Conservation (phyloP, 805 yeast genomes). For the Candida andamanensis region DNA sequence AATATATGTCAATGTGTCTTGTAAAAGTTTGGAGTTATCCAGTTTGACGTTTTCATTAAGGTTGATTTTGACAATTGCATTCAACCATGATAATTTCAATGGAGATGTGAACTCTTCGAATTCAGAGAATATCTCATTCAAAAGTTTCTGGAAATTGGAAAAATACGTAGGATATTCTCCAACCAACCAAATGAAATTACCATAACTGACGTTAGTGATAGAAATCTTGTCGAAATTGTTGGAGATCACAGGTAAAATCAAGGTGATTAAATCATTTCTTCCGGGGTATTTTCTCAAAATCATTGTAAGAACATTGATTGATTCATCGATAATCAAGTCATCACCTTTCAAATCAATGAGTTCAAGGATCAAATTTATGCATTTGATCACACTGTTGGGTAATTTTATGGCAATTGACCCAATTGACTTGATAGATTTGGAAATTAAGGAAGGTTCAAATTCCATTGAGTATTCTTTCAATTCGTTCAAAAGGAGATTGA, state of each 20-base stretch:
- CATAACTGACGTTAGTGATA: constrained; percentile 46
- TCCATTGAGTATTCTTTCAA: constrained; percentile 80
- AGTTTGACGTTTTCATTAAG: constrained; percentile 12
- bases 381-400: constrained; percentile 46
- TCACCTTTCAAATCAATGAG: constrained; percentile 61
- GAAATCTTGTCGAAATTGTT: constrained; percentile 19
- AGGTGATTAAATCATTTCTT: constrained; percentile 41
- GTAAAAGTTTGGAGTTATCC: constrained; percentile 42
- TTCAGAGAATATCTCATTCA: constrained; percentile 38
- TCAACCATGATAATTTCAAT: constrained; percentile 56
- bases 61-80: constrained; percentile 57
- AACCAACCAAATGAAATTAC: constrained; percentile 63
- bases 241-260: constrained; percentile 51
- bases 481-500: constrained; percentile 58
- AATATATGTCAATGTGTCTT: constrained; percentile 54
- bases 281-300: constrained; percentile 63
- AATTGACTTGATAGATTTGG: constrained; percentile 59
- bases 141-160: constrained; percentile 44
- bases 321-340: constrained; percentile 56
- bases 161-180: constrained; percentile 68
- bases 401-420: constrained; percentile 69
- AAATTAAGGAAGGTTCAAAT: constrained; percentile 74
- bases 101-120: constrained; percentile 51
- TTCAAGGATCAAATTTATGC: constrained; percentile 56
- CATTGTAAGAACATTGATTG: constrained; percentile 57